phyloP scores from a whole-genome alignment of 257 asterid genomes.

The Mentha longifolia region DNA sequence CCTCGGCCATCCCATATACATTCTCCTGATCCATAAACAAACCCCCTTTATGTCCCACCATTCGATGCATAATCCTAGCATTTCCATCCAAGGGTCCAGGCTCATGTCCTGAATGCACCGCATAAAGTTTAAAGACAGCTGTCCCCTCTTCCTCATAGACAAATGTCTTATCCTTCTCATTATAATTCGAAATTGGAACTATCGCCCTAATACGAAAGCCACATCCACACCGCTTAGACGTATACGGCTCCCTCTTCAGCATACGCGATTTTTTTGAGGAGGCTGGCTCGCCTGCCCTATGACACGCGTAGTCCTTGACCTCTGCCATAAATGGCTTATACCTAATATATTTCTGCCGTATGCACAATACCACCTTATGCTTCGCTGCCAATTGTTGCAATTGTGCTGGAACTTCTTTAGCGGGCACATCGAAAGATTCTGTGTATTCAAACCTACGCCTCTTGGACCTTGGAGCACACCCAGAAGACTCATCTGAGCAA shows the following conservation, averaged over 20 bases:
- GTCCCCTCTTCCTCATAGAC: slow-evolving; percentile 96
- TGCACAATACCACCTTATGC: slow-evolving; percentile 91
- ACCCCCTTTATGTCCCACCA: slow-evolving; percentile 93
- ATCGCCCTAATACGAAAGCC: slow-evolving; percentile 93
- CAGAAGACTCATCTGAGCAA: slow-evolving; percentile 80
- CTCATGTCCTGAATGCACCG: slow-evolving; percentile 95
- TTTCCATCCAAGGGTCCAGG: slow-evolving; percentile 97
- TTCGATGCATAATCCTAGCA: slow-evolving; percentile 94
- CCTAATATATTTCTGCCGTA: slow-evolving; percentile 90
- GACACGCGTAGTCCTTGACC: slow-evolving; percentile 98
- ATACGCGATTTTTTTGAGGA: slow-evolving; percentile 72
- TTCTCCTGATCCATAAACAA: slow-evolving; percentile 79
- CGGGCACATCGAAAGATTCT: slow-evolving; percentile 86
- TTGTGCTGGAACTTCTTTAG: slow-evolving; percentile 84
- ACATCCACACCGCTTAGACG: slow-evolving; percentile 94
- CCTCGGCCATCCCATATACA: slow-evolving; percentile 77
- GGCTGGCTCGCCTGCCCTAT: slow-evolving; percentile 94
- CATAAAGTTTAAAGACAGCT: slow-evolving; percentile 92
- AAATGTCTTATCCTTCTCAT: slow-evolving; percentile 90
- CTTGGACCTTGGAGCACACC: slow-evolving; percentile 83
- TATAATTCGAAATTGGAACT: slow-evolving; percentile 91
- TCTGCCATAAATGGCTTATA: slow-evolving; percentile 99
- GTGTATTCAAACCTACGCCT: slow-evolving; percentile 95
- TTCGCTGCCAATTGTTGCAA: slow-evolving; percentile 89
- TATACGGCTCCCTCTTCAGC: slow-evolving; percentile 84